These are phyloP conservation scores for Fusarium torreyae DNA, from an alignment of 2,329 filamentous ascomycete species.

Conservation along the genomic window DNA sequence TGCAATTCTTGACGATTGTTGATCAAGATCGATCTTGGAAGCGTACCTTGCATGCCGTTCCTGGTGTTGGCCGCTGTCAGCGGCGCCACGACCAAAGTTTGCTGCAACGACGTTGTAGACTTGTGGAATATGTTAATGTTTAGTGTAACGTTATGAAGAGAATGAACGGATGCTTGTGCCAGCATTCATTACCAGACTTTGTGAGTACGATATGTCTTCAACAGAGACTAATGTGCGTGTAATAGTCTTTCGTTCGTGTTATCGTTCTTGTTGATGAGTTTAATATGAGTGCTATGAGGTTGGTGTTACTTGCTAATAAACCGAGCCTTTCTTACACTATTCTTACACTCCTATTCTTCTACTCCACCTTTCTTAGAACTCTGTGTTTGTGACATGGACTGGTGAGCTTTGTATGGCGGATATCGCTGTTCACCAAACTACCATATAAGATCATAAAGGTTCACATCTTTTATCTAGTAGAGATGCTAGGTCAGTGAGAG, in stretches of 20 bases:
- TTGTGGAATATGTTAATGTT: background rate
- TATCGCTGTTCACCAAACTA: too few species aligned
- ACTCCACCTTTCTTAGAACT: too few species aligned
- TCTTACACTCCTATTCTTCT: background rate
- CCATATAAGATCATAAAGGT: too few species aligned
- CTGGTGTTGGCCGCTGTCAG: slow-evolving; percentile 32
- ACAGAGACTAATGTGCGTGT: too few species aligned
- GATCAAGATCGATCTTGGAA: slow-evolving; percentile 11
- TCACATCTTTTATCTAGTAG: too few species aligned
- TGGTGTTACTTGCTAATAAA: background rate
- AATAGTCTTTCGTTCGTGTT: too few species aligned
- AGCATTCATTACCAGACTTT: background rate
- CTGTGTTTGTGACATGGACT: too few species aligned
- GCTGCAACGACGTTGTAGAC: slow-evolving; percentile 20
- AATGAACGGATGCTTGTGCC: background rate
- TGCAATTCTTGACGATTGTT: slow-evolving; percentile 28
- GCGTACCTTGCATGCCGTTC: slow-evolving; percentile 44
- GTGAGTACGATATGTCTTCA: too few species aligned
- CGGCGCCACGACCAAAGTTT: slow-evolving; percentile 34
- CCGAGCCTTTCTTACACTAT: background rate
- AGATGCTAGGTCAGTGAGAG: background rate
- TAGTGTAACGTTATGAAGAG: background rate
- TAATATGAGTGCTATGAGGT: background rate
- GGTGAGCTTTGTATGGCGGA: too few species aligned
- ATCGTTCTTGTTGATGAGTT: background rate